Conservation (phyloP, 2,329 filamentous ascomycete species). For the Exophiala calicioides region DNA sequence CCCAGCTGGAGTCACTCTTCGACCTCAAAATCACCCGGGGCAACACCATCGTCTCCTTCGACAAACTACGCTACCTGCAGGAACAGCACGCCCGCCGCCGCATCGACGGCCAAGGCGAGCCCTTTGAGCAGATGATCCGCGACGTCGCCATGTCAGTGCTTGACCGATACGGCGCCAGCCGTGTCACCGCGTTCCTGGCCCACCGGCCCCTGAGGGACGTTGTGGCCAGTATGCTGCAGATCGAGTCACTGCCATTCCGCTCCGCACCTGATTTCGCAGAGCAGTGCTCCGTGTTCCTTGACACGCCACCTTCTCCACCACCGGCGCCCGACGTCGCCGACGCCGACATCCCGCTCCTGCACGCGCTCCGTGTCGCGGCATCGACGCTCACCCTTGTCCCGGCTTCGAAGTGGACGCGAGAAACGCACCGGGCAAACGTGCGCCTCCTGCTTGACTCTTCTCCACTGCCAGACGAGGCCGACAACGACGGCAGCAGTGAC, state of each 20-base stretch:
- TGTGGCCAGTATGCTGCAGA: slow-evolving; percentile 52
- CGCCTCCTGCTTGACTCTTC: slow-evolving; percentile 2
- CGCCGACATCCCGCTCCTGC: slow-evolving; percentile 23
- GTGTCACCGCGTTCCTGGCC: slow-evolving; percentile 21
- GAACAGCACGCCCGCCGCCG: slow-evolving; percentile 63
- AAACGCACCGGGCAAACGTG: slow-evolving; percentile 44
- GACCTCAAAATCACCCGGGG: slow-evolving; percentile 86
- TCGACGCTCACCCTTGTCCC: slow-evolving; percentile 47
- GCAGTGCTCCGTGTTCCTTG: slow-evolving; percentile 62
- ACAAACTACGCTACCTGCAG: slow-evolving; percentile 81
- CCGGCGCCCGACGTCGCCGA: slow-evolving; percentile 20
- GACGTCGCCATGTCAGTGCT: slow-evolving; percentile 28
- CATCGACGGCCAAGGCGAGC: slow-evolving; percentile 47
- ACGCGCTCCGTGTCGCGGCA: slow-evolving; percentile 48
- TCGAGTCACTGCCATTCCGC: slow-evolving; percentile 54
- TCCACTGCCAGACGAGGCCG: slow-evolving; percentile 2
- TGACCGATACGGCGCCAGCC: slow-evolving; percentile 24
- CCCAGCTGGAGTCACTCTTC: slow-evolving; percentile 72
- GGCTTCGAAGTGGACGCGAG: slow-evolving; percentile 41
- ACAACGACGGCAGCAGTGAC: not conserved
- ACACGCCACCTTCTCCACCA: slow-evolving; percentile 33
- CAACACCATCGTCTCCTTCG: slow-evolving; percentile 77
- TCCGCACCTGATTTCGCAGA: slow-evolving; percentile 57
- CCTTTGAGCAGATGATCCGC: slow-evolving; percentile 43
- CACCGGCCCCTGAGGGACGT: slow-evolving; percentile 47